Percentiles rank a stretch among this genome's conserved stretches.
These are phyloP conservation scores for Talaromyces sp. DNA, from an alignment of 2,329 filamentous ascomycete species.

Conservation along the genomic window DNA sequence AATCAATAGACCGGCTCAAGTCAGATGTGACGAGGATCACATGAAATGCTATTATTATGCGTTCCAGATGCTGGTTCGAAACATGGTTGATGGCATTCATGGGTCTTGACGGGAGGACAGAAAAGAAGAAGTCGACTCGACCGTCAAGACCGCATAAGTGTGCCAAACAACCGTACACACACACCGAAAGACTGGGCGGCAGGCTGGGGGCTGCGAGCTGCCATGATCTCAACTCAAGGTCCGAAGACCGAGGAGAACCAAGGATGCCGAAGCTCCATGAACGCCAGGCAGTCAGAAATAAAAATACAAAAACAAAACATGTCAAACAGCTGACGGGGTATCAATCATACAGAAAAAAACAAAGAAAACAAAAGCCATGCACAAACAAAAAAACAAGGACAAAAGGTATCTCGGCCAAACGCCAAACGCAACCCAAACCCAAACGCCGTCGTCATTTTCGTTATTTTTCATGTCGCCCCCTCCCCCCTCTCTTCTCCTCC, in stretches of 20 bases:
- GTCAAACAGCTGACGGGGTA: slow-evolving; percentile 1
- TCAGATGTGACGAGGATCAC: not conserved
- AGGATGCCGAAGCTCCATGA: not conserved
- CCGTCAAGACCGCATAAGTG: not conserved
- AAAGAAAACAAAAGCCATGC: not conserved
- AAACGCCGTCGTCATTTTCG: not conserved
- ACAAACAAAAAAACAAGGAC: not conserved
- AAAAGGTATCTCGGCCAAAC: not conserved
- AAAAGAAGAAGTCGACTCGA: not conserved
- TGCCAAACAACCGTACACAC: not conserved
- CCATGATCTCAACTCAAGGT: not conserved
- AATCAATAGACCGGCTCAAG: not conserved
- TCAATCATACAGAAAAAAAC: not conserved
- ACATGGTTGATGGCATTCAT: not conserved
- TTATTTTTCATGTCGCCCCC: not conserved
- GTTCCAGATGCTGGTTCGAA: not conserved
- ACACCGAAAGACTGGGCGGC: not conserved
- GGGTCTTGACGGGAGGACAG: not conserved
- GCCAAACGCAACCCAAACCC: not conserved
- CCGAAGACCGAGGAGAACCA: not conserved
- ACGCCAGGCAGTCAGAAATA: not conserved
- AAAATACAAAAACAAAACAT: not conserved
- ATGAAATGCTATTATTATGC: not conserved
- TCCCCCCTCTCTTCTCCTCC: not conserved
- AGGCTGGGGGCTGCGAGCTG: not conserved